These are phyloP conservation scores for Lophiotrema nucula DNA, from an alignment of 495 filamentous ascomycete genomes.

Conservation along the genomic window DNA sequence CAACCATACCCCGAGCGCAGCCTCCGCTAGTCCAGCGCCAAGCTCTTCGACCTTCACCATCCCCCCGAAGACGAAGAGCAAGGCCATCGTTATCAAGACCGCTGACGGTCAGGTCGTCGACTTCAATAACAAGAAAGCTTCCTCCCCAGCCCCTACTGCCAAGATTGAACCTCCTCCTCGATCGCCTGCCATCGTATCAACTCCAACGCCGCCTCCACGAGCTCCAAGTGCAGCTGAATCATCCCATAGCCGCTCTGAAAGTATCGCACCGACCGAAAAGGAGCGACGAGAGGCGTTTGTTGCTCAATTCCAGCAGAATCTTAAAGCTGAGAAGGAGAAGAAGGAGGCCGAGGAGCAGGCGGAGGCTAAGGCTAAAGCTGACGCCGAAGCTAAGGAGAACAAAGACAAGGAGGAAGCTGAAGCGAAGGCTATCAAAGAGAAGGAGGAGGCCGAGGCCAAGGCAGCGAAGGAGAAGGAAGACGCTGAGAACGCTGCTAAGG, in stretches of 20 bases:
- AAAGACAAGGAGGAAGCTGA: slow-evolving; percentile 49
- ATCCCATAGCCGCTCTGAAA: slow-evolving; percentile 56
- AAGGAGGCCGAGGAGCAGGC: slow-evolving; percentile 45
- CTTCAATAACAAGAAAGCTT: slow-evolving; percentile 57
- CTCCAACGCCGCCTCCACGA: slow-evolving; percentile 62
- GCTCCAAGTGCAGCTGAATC: slow-evolving; percentile 52
- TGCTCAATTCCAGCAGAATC: slow-evolving; percentile 56
- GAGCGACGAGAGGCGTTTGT: slow-evolving; percentile 62
- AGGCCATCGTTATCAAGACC: slow-evolving; percentile 75
- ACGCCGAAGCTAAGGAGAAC: slow-evolving; percentile 38
- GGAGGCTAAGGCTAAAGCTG: slow-evolving; percentile 50
- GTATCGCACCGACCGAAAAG: slow-evolving; percentile 62
- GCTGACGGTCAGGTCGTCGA: slow-evolving; percentile 65
- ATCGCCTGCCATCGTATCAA: slow-evolving; percentile 59
- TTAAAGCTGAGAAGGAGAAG: slow-evolving; percentile 56
- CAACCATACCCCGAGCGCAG: slow-evolving; percentile 59
- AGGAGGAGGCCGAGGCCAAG: slow-evolving; percentile 48
- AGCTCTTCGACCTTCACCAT: slow-evolving; percentile 51
- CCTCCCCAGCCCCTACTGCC: slow-evolving; percentile 49
- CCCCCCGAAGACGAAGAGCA: slow-evolving; percentile 60
- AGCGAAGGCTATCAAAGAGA: slow-evolving; percentile 40
- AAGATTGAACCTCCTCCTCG: slow-evolving; percentile 6
- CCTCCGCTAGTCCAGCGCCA: slow-evolving; percentile 52
- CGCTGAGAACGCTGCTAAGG: slow-evolving; percentile 34
- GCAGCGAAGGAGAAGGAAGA: slow-evolving; percentile 32